phyloP scores from a whole-genome alignment of 106 monocot species.

The Agapanthus africanus region DNA sequence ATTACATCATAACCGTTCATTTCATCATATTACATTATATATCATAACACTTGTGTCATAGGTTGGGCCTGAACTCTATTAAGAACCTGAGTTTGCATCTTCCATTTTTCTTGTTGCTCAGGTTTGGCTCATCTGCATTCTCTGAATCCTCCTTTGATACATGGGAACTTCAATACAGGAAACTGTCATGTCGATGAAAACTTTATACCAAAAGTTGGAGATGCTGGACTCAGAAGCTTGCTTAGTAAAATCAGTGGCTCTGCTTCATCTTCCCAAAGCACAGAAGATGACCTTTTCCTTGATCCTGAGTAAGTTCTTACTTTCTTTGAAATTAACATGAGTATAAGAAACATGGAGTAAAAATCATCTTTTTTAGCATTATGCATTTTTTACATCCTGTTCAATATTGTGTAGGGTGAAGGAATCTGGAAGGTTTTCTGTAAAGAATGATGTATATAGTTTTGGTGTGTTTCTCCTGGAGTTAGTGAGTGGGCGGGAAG shows the following conservation, averaged over 20 bases:
- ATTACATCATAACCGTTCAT: no score
- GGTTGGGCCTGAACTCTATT: neutral
- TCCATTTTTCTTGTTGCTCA: conserved; percentile 31
- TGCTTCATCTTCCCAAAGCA: conserved; percentile 30
- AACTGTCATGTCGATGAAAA: conserved; percentile 90
- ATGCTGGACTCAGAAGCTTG: conserved; percentile 65
- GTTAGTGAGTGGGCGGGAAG: conserved; percentile 65
- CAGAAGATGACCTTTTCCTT: conserved; percentile 52
- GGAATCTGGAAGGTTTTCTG: conserved; percentile 49
- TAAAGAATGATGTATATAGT: conserved; percentile 86
- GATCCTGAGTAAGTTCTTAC: conserved; percentile 64
- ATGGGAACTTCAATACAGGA: conserved; percentile 84
- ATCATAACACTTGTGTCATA: neutral
- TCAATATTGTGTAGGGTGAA: conserved; percentile 39
- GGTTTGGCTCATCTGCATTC: conserved; percentile 72
- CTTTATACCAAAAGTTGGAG: conserved; percentile 88
- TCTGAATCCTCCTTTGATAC: conserved; percentile 53
- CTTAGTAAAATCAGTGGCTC: conserved; percentile 43
- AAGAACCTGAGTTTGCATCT: conserved; percentile 9
- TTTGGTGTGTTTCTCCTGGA: conserved; percentile 94
- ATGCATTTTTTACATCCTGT: neutral
- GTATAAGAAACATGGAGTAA: neutral
- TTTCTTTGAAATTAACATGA: neutral
- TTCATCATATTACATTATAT: no score
- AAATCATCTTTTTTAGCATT: neutral